Conservation (phyloP, 2,329 filamentous ascomycete species). For the Fusarium gaditjirri region DNA sequence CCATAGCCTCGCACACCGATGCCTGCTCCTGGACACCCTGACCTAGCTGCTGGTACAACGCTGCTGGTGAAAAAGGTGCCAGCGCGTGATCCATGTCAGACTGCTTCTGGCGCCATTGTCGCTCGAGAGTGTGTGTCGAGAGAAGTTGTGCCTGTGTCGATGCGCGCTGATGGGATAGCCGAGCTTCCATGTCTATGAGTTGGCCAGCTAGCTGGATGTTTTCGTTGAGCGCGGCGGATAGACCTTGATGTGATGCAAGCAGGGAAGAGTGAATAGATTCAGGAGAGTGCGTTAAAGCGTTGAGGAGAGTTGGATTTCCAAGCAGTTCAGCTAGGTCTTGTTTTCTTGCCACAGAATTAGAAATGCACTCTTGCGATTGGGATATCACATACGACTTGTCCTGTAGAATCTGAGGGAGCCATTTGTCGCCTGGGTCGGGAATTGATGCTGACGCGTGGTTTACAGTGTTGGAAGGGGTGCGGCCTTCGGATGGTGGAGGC, state of each 20-base stretch:
- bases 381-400: constrained; percentile 78
- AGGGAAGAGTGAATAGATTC: constrained; percentile 78
- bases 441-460: constrained; percentile 51
- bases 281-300: constrained; percentile 76
- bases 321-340: constrained; percentile 80
- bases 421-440: constrained; percentile 73
- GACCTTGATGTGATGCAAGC: constrained; percentile 68
- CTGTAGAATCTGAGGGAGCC: constrained; percentile 80
- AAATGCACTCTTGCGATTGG: constrained; percentile 3
- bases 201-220: constrained; percentile 77
- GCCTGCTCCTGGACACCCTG: constrained; percentile 87
- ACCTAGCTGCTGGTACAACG: constrained; percentile 83
- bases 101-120: constrained; percentile 92
- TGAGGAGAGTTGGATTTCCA: constrained; percentile 71
- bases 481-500: constrained; percentile 54
- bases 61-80: constrained; percentile 84
- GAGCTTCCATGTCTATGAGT: constrained; percentile 68
- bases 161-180: constrained; percentile 69
- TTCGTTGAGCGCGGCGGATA: constrained; percentile 73
- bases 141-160: constrained; percentile 84
- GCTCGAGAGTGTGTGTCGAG: constrained; percentile 84
- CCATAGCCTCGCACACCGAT: constrained; percentile 79
- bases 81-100: constrained; percentile 87
- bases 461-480: constrained; percentile 27
- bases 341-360: constrained; percentile 63